These are phyloP conservation scores for Craterostigma plantagineum DNA, from an alignment of 257 asterid genomes.

Conservation along the genomic window DNA sequence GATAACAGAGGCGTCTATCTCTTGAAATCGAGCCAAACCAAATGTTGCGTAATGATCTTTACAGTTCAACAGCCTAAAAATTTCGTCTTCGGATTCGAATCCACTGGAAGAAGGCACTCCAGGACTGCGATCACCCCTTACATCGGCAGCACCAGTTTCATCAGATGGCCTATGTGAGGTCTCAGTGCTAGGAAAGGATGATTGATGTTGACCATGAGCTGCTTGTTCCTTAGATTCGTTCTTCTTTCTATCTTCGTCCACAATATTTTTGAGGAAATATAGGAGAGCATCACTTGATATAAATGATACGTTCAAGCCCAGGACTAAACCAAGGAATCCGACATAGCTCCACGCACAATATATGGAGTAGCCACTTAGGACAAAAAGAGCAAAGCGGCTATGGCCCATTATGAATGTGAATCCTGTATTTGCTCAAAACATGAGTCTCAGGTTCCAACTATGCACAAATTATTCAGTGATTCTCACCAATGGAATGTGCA, in stretches of 20 bases:
- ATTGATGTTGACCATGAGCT: slow-evolving; percentile 31
- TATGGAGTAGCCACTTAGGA: slow-evolving; percentile 45
- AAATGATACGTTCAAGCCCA: slow-evolving; percentile 70
- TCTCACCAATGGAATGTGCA: background rate
- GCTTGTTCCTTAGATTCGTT: slow-evolving; percentile 53
- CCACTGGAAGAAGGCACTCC: slow-evolving; percentile 82
- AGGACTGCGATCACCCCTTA: slow-evolving; percentile 28
- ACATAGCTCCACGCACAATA: slow-evolving; percentile 71
- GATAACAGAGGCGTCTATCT: slow-evolving; percentile 50
- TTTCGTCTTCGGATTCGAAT: slow-evolving; percentile 68
- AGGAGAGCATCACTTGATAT: slow-evolving; percentile 69
- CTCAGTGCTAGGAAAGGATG: slow-evolving; percentile 27
- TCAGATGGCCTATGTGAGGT: slow-evolving; percentile 26
- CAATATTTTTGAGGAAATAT: slow-evolving; percentile 42
- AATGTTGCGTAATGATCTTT: slow-evolving; percentile 75
- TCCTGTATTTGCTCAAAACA: slow-evolving; percentile 33
- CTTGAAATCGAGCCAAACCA: slow-evolving; percentile 58
- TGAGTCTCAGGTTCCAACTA: background rate
- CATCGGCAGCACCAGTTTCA: slow-evolving; percentile 20
- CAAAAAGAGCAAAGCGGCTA: slow-evolving; percentile 59
- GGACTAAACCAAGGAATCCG: slow-evolving; percentile 63
- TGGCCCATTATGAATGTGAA: slow-evolving; percentile 30
- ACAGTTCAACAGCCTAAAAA: slow-evolving; percentile 57
- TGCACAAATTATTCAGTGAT: background rate
- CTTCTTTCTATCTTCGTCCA: slow-evolving; percentile 38